Evolutionary conservation across 495 filamentous ascomycete genomes (phyloP).

Genomic region (Xylaria scruposa): DNA sequence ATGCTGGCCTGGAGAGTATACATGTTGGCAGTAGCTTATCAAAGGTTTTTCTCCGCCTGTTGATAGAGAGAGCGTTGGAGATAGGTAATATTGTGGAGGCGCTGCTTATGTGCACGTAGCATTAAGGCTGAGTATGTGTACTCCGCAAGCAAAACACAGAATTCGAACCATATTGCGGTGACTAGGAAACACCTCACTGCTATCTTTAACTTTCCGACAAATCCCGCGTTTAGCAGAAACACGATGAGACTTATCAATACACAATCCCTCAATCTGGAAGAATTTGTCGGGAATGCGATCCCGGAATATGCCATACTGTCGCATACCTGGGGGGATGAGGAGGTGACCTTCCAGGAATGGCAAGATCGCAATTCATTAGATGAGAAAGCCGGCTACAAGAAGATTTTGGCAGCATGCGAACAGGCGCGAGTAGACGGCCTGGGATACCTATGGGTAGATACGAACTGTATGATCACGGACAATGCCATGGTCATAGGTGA

Average conservation of each 20-base stretch:
- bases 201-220: too few relatives aligned
- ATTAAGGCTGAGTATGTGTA: too few relatives aligned
- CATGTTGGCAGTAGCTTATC: too few relatives aligned
- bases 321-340: slow-evolving; percentile 45
- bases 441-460: slow-evolving; percentile 6
- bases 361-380: neutral
- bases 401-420: neutral
- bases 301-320: slow-evolving; percentile 47
- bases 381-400: slow-evolving; percentile 20
- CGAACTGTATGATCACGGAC: neutral
- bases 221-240: neutral
- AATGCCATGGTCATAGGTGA: neutral
- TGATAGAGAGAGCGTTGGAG: too few relatives aligned
- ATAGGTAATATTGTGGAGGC: too few relatives aligned
- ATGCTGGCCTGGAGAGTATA: too few relatives aligned
- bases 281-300: slow-evolving; percentile 33
- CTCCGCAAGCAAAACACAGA: too few relatives aligned
- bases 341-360: slow-evolving; percentile 43
- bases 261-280: slow-evolving; percentile 20
- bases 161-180: too few relatives aligned
- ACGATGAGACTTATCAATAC: slow-evolving; percentile 32
- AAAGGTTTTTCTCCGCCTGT: too few relatives aligned
- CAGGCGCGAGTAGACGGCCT: neutral
- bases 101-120: too few relatives aligned
- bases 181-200: too few relatives aligned